Conservation (phyloP, 768 basidiomycete species). For the Cystoderma amianthinum region DNA sequence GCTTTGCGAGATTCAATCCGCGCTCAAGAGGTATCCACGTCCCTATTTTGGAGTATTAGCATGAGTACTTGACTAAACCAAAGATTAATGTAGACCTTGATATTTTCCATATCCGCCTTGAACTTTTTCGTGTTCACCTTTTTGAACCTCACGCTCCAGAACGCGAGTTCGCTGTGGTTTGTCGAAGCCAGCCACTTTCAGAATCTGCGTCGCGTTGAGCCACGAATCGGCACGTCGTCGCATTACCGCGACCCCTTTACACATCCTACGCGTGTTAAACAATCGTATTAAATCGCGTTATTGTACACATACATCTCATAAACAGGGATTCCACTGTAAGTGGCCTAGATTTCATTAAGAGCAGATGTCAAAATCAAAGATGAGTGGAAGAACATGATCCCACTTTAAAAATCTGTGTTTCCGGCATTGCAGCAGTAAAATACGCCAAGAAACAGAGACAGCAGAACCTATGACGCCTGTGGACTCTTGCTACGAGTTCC, state of each 20-base stretch:
- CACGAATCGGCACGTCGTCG: conserved; percentile 92
- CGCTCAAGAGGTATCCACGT: conserved; percentile 98
- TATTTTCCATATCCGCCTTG: conserved; percentile 99
- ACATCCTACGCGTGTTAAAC: conserved; percentile 67
- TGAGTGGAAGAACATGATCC: conserved; percentile 9
- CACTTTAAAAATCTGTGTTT: conserved; percentile 87
- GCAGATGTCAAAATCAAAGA: conserved; percentile 15
- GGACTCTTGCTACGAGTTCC: too few species aligned
- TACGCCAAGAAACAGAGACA: too few species aligned
- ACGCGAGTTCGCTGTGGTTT: conserved; percentile 98
- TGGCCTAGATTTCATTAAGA: conserved; percentile 48
- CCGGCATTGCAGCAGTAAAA: conserved; percentile 47
- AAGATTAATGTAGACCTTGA: conserved; percentile 68
- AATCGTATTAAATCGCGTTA: conserved; percentile 27
- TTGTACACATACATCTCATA: conserved; percentile 73
- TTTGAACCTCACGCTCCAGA: conserved; percentile 95
- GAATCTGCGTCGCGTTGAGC: conserved; percentile 98
- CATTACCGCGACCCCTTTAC: conserved; percentile 96
- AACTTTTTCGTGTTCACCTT: conserved; percentile 98
- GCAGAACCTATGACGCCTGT: too few species aligned
- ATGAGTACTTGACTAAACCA: conserved; percentile 6
- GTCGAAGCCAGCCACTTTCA: conserved; percentile 99
- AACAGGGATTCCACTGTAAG: conserved; percentile 89
- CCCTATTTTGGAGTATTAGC: conserved; percentile 39
- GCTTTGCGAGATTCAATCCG: conserved; percentile 77